A percentile compares a stretch with the other conserved stretches of the same genome.
Evolutionary conservation across 208 protist genomes (phyloP).

Genomic region (Leishmania tarentolae): DNA sequence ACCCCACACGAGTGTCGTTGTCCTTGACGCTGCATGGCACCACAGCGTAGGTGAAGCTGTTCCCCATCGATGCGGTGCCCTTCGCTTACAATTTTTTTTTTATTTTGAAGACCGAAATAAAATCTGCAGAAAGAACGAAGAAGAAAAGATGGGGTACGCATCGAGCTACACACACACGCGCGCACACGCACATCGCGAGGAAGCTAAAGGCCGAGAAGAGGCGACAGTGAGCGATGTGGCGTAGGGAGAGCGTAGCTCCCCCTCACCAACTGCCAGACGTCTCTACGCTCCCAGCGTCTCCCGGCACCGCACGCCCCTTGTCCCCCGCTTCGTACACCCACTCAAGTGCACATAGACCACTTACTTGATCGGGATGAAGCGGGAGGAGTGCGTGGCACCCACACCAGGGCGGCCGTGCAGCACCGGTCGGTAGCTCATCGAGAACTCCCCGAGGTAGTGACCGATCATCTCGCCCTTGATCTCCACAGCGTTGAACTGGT

Average conservation of each 20-base stretch:
- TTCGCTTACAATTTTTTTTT: too few relatives aligned
- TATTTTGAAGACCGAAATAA: not conserved
- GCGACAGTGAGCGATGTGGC: too few relatives aligned
- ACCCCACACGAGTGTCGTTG: not conserved
- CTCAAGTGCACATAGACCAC: not conserved
- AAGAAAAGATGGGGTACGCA: not conserved
- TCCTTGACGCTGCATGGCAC: too few relatives aligned
- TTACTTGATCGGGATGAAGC: slow-evolving; percentile 87
- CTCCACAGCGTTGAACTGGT: slow-evolving; percentile 98
- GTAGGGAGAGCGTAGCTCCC: too few relatives aligned
- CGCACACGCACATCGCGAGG: not conserved
- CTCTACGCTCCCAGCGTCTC: too few relatives aligned
- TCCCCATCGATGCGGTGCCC: too few relatives aligned
- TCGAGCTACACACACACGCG: not conserved
- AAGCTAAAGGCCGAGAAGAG: too few relatives aligned
- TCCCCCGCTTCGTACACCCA: not conserved
- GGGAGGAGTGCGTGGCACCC: slow-evolving; percentile 96
- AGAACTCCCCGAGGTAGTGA: slow-evolving; percentile 99
- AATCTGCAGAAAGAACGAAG: not conserved
- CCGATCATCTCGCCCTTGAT: slow-evolving; percentile 99
- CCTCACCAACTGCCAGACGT: too few relatives aligned
- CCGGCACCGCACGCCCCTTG: not conserved
- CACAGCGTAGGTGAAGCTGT: not conserved
- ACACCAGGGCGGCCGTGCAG: slow-evolving; percentile 99
- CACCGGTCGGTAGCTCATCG: slow-evolving; percentile 98